Percentiles rank a stretch among this genome's conserved stretches.
These are phyloP conservation scores for Jaapia argillacea DNA, from an alignment of 768 basidiomycete species.

Conservation along the genomic window DNA sequence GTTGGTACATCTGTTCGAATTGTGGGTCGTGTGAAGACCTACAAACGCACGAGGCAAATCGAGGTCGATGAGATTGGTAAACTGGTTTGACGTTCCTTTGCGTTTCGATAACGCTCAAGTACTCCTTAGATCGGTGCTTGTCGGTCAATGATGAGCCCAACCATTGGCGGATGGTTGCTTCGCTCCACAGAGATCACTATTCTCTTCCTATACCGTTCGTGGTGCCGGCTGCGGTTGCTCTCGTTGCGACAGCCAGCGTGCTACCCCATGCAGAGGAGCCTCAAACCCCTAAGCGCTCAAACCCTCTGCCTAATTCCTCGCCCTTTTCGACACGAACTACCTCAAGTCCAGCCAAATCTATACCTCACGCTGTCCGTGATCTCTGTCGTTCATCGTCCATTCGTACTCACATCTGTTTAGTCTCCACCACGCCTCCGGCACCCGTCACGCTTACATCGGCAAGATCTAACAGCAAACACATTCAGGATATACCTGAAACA, in stretches of 20 bases:
- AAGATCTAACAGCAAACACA: constrained; percentile 59
- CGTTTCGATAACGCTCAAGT: constrained; percentile 1
- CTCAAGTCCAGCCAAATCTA: too few species aligned
- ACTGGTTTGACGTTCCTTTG: constrained; percentile 8
- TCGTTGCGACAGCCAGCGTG: constrained; percentile 8
- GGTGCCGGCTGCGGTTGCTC: constrained; percentile 24
- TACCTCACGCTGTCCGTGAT: too few species aligned
- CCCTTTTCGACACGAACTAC: too few species aligned
- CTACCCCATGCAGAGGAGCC: too few species aligned
- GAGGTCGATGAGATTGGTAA: constrained; percentile 41
- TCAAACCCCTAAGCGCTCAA: too few species aligned
- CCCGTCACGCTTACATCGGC: constrained; percentile 56
- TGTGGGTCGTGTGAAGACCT: constrained; percentile 32
- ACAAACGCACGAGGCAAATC: constrained; percentile 35
- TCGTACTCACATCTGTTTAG: too few species aligned
- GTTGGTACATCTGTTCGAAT: constrained; percentile 39
- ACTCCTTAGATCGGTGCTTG: constrained; percentile 28
- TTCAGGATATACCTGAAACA: constrained; percentile 73
- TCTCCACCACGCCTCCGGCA: constrained; percentile 49
- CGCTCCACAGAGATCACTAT: constrained; percentile 46
- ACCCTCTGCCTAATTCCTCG: too few species aligned
- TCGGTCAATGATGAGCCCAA: constrained; percentile 49
- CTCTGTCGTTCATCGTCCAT: too few species aligned
- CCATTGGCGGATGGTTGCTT: constrained; percentile 43
- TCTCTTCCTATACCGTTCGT: constrained; percentile 36